Percentiles rank a stretch among this genome's conserved stretches.
These are phyloP conservation scores for Candida gorgasii DNA, from an alignment of 805 yeast species.

Conservation along the genomic window DNA sequence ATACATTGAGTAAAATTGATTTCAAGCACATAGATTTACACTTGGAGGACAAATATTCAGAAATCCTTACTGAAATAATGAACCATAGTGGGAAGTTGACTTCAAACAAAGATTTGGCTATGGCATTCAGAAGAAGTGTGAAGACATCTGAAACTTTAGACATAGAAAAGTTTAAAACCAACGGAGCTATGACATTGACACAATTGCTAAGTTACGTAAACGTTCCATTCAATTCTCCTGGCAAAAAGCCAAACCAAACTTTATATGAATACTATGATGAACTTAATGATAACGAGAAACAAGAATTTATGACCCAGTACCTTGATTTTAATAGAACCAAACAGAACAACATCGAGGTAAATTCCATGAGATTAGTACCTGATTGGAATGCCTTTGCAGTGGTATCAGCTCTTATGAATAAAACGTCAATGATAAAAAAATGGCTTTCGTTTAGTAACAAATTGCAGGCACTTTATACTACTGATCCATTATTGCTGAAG, in stretches of 20 bases:
- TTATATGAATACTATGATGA: slow-evolving; percentile 22
- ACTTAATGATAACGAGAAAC: slow-evolving; percentile 12
- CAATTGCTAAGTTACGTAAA: slow-evolving; percentile 26
- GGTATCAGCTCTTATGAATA: not conserved
- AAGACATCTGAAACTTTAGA: not conserved
- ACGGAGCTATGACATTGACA: slow-evolving; percentile 23
- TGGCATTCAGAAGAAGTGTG: not conserved
- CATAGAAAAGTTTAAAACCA: slow-evolving; percentile 10
- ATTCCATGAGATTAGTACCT: slow-evolving; percentile 15
- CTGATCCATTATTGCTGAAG: slow-evolving; percentile 6
- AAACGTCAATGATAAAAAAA: not conserved
- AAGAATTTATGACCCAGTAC: slow-evolving; percentile 26
- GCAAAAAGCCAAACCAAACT: slow-evolving; percentile 14
- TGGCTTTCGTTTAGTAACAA: slow-evolving; percentile 2
- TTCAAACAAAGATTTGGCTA: not conserved
- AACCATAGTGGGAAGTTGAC: not conserved
- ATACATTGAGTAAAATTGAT: not conserved
- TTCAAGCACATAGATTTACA: not conserved
- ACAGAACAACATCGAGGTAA: slow-evolving; percentile 31
- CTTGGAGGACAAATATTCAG: not conserved
- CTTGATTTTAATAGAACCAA: slow-evolving; percentile 22
- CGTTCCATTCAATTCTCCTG: slow-evolving; percentile 10
- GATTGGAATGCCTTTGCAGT: not conserved
- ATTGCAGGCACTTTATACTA: not conserved
- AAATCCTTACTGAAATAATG: not conserved